Evolutionary conservation across 2,329 filamentous ascomycete genomes (phyloP), one percentile per base, ranked within the genome.

Genomic region (Xylaria multiplex): DNA sequence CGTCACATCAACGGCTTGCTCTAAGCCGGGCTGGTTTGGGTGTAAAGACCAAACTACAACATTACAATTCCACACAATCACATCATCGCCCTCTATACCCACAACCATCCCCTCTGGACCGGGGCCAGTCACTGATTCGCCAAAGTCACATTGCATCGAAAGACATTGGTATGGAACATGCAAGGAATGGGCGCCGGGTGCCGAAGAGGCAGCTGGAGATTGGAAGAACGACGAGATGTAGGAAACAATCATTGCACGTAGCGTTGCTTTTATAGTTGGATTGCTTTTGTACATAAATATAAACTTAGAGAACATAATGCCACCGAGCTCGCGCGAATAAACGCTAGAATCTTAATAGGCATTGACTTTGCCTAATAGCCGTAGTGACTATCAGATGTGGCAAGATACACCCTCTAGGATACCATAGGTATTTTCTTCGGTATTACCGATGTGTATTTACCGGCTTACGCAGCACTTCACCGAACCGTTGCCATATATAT

Each of bases 11-110:
- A 85, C 82, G 24, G 84, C 83, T 1, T 90, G 87, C 74, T 80
- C 83, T 70, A 87, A 85, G 0, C 88, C 88, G 4, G 88, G 88
- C 11, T 91, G 88, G 75, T 90, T 90, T 71, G 88, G 88, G 1
- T 70, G 69, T 77, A 88, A 89, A 35, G 88, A 87, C 67, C 78
- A 81, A 62, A 77, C 81, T 57, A 79, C 75, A 11, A 59, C 59
- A n/a, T 27, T 58, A 0, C 68, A 61, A 43, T 50, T 68, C 63
- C 72, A 73, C 59, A 30, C 64, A 11, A 76, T 76, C 55, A 76
- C 74, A 43, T 72, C 72, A 45, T 72, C 74, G 8, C 74, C 75
- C 3, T 45, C 73, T 42, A 66, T 69, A 27, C 72, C 74, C 14
- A 67, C 58, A 32, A 59, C 67, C 14, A 72, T 64, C 27, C 50